phyloP scores from a whole-genome alignment of 2,329 filamentous ascomycete genomes.

The Magnaporthiopsis poae region DNA sequence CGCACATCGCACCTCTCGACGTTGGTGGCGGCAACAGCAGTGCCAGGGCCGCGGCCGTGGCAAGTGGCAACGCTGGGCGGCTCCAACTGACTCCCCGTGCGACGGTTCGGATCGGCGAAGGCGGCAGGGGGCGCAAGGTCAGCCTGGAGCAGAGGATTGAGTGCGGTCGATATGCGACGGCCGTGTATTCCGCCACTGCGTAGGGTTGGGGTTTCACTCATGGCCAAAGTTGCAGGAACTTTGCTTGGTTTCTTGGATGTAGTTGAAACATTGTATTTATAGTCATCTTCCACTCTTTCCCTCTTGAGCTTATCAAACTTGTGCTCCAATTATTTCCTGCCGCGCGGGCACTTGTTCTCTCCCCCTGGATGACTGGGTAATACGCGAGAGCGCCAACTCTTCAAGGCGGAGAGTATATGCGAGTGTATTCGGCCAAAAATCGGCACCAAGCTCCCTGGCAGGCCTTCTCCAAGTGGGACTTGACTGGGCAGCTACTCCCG shows the following conservation, averaged over 20 bases:
- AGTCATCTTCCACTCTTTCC: neutral
- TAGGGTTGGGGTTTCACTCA: neutral
- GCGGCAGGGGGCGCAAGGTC: conserved; percentile 55
- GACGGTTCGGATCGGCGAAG: conserved; percentile 53
- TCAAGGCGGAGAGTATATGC: no score
- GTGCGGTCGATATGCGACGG: conserved; percentile 73
- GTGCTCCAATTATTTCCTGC: no score
- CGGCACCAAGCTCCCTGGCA: neutral
- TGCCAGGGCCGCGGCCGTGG: conserved; percentile 49
- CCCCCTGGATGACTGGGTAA: no score
- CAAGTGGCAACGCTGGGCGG: conserved; percentile 56
- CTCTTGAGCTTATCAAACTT: no score
- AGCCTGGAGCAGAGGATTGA: conserved; percentile 78
- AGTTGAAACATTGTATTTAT: neutral
- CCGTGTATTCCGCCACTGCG: conserved; percentile 59
- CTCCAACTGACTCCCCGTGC: conserved; percentile 72
- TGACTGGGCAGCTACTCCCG: neutral
- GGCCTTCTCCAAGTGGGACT: neutral
- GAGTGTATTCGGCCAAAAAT: neutral
- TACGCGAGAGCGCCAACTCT: no score
- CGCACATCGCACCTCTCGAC: conserved; percentile 71
- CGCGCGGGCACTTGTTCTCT: no score
- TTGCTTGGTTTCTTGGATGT: neutral
- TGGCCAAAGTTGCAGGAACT: neutral
- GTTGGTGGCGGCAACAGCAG: conserved; percentile 31